These are phyloP conservation scores for Conticribra weissflogii DNA, from an alignment of 108 stramenopile species.

Conservation along the genomic window DNA sequence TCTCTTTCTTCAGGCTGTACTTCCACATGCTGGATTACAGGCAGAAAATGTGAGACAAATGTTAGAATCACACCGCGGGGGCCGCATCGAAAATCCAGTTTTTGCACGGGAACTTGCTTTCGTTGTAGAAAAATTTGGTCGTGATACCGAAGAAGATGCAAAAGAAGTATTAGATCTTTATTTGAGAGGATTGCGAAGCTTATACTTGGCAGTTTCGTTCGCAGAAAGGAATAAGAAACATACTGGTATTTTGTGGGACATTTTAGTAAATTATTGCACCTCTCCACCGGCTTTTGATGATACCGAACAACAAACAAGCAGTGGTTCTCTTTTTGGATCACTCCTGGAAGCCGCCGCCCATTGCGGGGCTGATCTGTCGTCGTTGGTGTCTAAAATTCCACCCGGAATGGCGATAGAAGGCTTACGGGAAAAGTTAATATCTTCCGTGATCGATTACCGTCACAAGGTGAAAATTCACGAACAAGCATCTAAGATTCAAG, in stretches of 20 bases:
- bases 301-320: slow-evolving; percentile 35
- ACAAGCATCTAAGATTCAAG: slow-evolving; percentile 46
- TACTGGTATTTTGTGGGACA: slow-evolving; percentile 68
- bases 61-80: slow-evolving; percentile 58
- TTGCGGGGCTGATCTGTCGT: slow-evolving; percentile 75
- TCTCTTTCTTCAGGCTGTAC: slow-evolving; percentile 42
- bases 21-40: slow-evolving; percentile 73
- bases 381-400: slow-evolving; percentile 70
- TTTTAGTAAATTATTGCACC: slow-evolving; percentile 68
- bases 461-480: slow-evolving; percentile 77
- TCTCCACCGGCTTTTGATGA: slow-evolving; percentile 5
- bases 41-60: slow-evolving; percentile 56
- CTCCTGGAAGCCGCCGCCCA: slow-evolving; percentile 81
- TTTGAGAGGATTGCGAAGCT: slow-evolving; percentile 68
- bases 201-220: slow-evolving; percentile 71
- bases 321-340: slow-evolving; percentile 72
- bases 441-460: slow-evolving; percentile 84
- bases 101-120: slow-evolving; percentile 86
- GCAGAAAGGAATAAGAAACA: slow-evolving; percentile 64
- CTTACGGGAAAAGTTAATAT: slow-evolving; percentile 72
- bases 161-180: slow-evolving; percentile 63
- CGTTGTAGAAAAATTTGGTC: slow-evolving; percentile 73
- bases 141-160: slow-evolving; percentile 54
- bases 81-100: slow-evolving; percentile 29
- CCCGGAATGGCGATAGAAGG: slow-evolving; percentile 84